Evolutionary conservation across 768 basidiomycete genomes (phyloP), one percentile per base, ranked within the genome.

Genomic region (Tricholoma flavovirens): DNA sequence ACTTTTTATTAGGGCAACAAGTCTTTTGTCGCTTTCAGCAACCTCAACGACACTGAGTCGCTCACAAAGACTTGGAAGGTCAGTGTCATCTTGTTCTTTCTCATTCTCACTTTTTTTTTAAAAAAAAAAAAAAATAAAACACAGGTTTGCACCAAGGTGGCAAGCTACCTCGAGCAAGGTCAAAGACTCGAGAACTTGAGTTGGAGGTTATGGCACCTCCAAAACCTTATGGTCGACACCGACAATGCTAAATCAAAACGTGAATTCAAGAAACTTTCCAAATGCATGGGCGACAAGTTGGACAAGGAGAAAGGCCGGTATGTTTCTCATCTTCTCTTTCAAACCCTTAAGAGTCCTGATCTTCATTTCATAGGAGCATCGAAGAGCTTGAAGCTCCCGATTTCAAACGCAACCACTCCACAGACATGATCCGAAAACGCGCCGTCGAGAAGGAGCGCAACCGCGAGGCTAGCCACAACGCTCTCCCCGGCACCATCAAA

Each of bases 51-150:
- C 75, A 77, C 82, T 53, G 91, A 93, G 69, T 81, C 89, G 56
- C 76, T 93, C 69, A 90, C 91, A 51, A 89, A 85, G 78, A 93
- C 91, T 63, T 93, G 91, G 91, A 92, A 93, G 81, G 91, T 88
- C 4, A 54, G 72, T 68, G 45, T 53, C 52, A 38, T 19, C 50
- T 56, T 51, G 46, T 5, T 12, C 21, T 30, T 32, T 5, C 35
- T 32, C 9, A 8, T 32, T 8, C 10, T 32, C 9, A 8, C 46
- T 17, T 49, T 8, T 0, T 30, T 29, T 24, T n/a, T n/a, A n/a
- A n/a, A n/a, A n/a, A n/a, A n/a, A n/a, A n/a, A n/a, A n/a, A n/a
- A n/a, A n/a, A n/a, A n/a, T n/a, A n/a, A n/a, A n/a, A n/a, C 21
- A 10, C 54, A 90, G 88, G 88, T 91, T 69, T 92, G 90, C 75